phyloP scores from a whole-genome alignment of 2,329 filamentous ascomycete species.

The Pseudogymnoascus sp. region DNA sequence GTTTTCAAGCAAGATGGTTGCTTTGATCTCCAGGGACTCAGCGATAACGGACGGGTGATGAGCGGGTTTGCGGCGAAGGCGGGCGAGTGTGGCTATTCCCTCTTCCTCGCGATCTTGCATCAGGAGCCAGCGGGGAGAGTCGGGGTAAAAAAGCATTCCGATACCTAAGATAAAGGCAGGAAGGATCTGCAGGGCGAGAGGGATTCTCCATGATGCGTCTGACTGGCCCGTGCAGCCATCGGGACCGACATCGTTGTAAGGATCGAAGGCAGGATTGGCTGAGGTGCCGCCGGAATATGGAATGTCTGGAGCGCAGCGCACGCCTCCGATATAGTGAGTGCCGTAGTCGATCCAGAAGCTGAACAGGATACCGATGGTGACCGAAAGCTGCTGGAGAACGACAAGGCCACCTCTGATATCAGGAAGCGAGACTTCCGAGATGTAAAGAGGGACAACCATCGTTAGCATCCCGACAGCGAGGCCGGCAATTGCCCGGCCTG shows the following conservation, averaged over 20 bases:
- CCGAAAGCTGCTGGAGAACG: slow-evolving; percentile 24
- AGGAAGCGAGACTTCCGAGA: slow-evolving; percentile 24
- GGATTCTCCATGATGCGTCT: slow-evolving; percentile 50
- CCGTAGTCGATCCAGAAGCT: slow-evolving; percentile 27
- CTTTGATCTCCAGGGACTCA: slow-evolving; percentile 54
- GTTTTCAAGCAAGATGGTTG: slow-evolving; percentile 51
- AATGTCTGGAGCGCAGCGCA: slow-evolving; percentile 18
- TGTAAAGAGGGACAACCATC: slow-evolving; percentile 41
- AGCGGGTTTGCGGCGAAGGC: slow-evolving; percentile 39
- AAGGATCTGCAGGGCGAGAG: slow-evolving; percentile 47
- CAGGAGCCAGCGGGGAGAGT: slow-evolving; percentile 50
- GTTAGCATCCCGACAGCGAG: slow-evolving; percentile 43
- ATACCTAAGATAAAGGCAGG: slow-evolving; percentile 46
- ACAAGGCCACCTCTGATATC: slow-evolving; percentile 25
- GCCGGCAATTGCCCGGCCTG: slow-evolving; percentile 40
- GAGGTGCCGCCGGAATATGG: slow-evolving; percentile 18
- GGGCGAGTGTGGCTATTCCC: slow-evolving; percentile 42
- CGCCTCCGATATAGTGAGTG: slow-evolving; percentile 24
- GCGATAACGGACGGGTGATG: slow-evolving; percentile 45
- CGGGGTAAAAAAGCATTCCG: slow-evolving; percentile 55
- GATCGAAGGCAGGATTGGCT: slow-evolving; percentile 15
- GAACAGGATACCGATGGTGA: slow-evolving; percentile 25
- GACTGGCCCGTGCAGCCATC: slow-evolving; percentile 20
- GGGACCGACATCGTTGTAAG: slow-evolving; percentile 18
- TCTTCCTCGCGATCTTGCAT: slow-evolving; percentile 49